These are phyloP conservation scores for Haematococcus sp. DNA, from an alignment of 139 green algal species.

Conservation along the genomic window DNA sequence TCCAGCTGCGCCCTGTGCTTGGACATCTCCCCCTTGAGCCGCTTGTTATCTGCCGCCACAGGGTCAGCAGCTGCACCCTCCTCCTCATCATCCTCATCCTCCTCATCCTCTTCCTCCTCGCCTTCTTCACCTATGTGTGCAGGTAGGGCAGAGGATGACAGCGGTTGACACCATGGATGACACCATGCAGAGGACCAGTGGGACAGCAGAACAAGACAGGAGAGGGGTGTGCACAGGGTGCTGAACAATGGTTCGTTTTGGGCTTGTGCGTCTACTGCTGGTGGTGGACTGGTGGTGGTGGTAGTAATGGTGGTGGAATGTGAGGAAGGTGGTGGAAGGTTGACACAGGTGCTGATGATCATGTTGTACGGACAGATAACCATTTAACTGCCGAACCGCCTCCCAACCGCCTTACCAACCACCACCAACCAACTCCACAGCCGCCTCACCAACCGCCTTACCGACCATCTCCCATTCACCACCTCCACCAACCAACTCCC, in stretches of 20 bases:
- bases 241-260: not conserved
- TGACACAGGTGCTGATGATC: no score
- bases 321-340: no score
- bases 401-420: not conserved
- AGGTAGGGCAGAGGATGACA: not conserved
- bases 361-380: no score
- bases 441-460: not conserved
- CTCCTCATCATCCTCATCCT: slow-evolving; percentile 16
- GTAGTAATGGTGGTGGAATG: no score
- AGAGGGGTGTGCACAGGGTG: not conserved
- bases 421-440: not conserved
- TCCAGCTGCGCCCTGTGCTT: slow-evolving; percentile 73
- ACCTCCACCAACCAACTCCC: not conserved
- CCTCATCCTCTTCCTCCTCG: slow-evolving; percentile 23
- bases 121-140: slow-evolving; percentile 9
- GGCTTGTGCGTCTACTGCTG: slow-evolving; percentile 1
- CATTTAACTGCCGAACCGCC: not conserved
- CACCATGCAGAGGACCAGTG: no score
- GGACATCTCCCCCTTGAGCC: slow-evolving; percentile 49
- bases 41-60: slow-evolving; percentile 44
- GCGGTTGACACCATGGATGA: no score
- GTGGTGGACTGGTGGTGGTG: no score
- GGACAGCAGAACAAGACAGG: no score
- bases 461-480: not conserved
- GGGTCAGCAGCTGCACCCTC: slow-evolving; percentile 22